These are phyloP conservation scores for Astrocystis sublimbata DNA, from an alignment of 495 filamentous ascomycete genomes.

Conservation along the genomic window DNA sequence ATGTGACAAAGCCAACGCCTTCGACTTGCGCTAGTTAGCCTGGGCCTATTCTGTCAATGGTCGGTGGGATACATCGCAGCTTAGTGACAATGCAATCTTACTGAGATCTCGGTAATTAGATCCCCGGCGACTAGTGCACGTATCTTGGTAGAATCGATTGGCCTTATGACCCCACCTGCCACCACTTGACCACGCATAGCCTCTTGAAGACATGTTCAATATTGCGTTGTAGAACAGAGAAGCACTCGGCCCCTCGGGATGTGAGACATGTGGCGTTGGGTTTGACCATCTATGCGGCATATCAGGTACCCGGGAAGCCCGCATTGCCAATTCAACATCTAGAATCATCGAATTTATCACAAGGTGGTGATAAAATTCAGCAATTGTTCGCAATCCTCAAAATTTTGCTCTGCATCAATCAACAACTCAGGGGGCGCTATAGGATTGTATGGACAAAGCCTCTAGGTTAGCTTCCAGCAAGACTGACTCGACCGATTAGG, in stretches of 20 bases:
- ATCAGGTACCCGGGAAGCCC: background rate
- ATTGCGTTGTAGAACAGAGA: background rate
- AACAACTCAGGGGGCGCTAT: background rate
- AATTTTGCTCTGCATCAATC: background rate
- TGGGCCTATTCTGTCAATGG: background rate
- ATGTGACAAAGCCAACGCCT: background rate
- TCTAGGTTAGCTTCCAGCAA: background rate
- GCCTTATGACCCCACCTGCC: background rate
- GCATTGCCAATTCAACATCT: background rate
- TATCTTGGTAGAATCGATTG: background rate
- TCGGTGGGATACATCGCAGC: background rate
- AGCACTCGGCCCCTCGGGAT: background rate
- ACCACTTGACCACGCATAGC: background rate
- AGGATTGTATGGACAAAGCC: background rate
- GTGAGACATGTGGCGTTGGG: background rate
- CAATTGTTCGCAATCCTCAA: too few relatives aligned
- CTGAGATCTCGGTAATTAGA: slow-evolving; percentile 2
- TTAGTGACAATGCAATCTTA: background rate
- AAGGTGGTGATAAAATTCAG: too few relatives aligned
- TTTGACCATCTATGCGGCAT: too few relatives aligned
- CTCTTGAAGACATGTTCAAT: background rate
- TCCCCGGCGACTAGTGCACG: background rate
- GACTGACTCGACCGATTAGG: background rate
- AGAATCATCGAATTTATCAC: too few relatives aligned
- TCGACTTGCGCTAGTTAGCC: background rate